A percentile compares a stretch with the other conserved stretches of the same genome.
These are phyloP conservation scores for Iris macrosiphon DNA, from an alignment of 106 monocot genomes.

Conservation along the genomic window DNA sequence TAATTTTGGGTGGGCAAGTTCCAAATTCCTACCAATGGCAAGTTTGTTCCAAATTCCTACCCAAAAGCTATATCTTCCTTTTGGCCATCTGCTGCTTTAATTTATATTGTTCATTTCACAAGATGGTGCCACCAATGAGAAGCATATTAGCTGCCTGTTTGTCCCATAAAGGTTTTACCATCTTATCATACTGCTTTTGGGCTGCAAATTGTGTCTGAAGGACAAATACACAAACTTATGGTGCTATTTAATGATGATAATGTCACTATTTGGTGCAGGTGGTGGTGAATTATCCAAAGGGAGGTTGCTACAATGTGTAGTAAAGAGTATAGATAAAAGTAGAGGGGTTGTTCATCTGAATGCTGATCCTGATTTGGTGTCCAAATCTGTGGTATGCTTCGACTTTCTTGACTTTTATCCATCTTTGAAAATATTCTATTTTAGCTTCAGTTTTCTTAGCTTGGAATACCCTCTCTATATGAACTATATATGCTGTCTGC, in stretches of 20 bases:
- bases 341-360: constrained; percentile 39
- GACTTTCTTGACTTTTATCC: neutral
- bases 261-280: constrained; percentile 33
- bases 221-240: too few relatives aligned
- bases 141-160: too few relatives aligned
- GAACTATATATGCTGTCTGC: constrained; percentile 9
- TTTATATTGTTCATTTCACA: too few relatives aligned
- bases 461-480: neutral
- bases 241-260: neutral
- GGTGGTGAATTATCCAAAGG: constrained; percentile 22
- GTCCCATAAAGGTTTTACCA: too few relatives aligned
- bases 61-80: too few relatives aligned
- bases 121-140: too few relatives aligned
- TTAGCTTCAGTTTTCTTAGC: constrained; percentile 3
- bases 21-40: too few relatives aligned
- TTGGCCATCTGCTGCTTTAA: too few relatives aligned
- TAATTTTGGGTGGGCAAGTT: too few relatives aligned
- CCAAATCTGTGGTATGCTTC: constrained; percentile 65
- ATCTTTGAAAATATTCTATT: neutral
- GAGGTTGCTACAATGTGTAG: constrained; percentile 63
- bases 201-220: too few relatives aligned
- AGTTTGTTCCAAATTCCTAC: too few relatives aligned
- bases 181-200: too few relatives aligned
- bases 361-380: constrained; percentile 41
- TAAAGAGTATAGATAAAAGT: constrained; percentile 67